Conservation (phyloP, 1,284 basidiomycete genomes). For the Heterobasidion irregulare region DNA sequence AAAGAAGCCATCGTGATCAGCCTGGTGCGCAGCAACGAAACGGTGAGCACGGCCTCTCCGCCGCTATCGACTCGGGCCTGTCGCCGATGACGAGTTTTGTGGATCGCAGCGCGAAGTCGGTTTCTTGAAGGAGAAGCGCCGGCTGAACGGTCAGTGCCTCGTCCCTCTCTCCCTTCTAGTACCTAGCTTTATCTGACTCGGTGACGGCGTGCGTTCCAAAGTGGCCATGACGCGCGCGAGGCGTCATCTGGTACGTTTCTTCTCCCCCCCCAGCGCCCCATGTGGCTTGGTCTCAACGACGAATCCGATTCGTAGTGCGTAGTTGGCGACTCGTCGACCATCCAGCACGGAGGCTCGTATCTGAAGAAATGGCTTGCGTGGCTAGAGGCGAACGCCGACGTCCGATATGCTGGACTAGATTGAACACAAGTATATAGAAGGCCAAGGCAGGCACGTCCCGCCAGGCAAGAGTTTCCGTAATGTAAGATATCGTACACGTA, state of each 20-base stretch:
- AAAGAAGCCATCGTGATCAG: conserved; percentile 86
- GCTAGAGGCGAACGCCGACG: conserved; percentile 85
- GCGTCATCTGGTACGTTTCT: conserved; percentile 69
- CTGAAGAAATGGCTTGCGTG: conserved; percentile 86
- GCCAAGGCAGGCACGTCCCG: background rate
- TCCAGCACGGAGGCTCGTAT: conserved; percentile 75
- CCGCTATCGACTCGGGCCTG: too few relatives aligned
- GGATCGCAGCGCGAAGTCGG: conserved; percentile 71
- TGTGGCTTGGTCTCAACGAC: background rate
- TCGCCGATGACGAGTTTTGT: too few relatives aligned
- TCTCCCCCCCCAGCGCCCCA: background rate
- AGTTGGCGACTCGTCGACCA: conserved; percentile 86
- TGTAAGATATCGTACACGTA: too few relatives aligned
- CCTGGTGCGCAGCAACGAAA: conserved; percentile 83
- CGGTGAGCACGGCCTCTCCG: conserved; percentile 28
- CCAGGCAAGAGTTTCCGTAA: background rate
- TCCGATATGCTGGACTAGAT: conserved; percentile 71
- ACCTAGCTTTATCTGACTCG: background rate
- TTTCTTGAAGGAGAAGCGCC: conserved; percentile 83
- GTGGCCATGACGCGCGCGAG: conserved; percentile 93
- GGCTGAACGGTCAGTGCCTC: conserved; percentile 66
- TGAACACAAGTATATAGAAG: conserved; percentile 16
- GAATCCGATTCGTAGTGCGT: conserved; percentile 61
- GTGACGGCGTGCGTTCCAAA: conserved; percentile 15
- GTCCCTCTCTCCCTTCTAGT: background rate